A percentile compares a stretch with the other conserved stretches of the same genome.
These are phyloP conservation scores for Aspergillus sp. DNA, from an alignment of 2,329 filamentous ascomycete genomes.

Conservation along the genomic window DNA sequence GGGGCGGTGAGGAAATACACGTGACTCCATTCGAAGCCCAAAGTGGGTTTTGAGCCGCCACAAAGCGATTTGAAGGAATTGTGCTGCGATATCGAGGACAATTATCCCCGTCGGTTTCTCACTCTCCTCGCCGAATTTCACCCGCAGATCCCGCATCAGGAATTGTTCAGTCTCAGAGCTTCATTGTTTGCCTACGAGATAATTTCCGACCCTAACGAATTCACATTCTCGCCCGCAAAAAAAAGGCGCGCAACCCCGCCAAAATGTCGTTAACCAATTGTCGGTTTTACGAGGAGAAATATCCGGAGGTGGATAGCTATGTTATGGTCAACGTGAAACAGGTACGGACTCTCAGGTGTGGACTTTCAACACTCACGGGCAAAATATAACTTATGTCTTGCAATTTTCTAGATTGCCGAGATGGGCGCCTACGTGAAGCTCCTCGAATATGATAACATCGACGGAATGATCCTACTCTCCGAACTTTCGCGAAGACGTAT, in stretches of 20 bases:
- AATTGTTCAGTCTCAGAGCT: conserved; percentile 7
- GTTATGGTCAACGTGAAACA: conserved; percentile 99
- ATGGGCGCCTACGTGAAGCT: conserved; percentile 99
- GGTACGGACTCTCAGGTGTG: conserved; percentile 48
- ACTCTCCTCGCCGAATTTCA: neutral
- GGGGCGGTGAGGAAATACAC: conserved; percentile 20
- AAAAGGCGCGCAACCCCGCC: conserved; percentile 49
- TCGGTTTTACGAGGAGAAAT: conserved; percentile 97
- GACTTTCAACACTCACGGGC: neutral
- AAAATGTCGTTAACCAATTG: conserved; percentile 94
- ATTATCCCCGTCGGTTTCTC: conserved; percentile 11
- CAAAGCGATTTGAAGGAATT: conserved; percentile 36
- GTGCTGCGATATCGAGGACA: conserved; percentile 27
- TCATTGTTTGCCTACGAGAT: neutral
- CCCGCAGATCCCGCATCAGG: neutral
- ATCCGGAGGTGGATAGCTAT: conserved; percentile 97
- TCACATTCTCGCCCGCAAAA: conserved; percentile 15
- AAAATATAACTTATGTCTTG: conserved; percentile 15
- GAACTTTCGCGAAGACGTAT: conserved; percentile 98
- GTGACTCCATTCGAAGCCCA: conserved; percentile 16
- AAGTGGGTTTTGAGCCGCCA: conserved; percentile 43
- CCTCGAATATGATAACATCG: conserved; percentile 99
- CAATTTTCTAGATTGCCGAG: conserved; percentile 75
- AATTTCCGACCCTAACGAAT: conserved; percentile 1
- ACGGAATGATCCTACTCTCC: conserved; percentile 98